phyloP scores from a whole-genome alignment of 257 asterid genomes.

The Thymus mandschuricus region DNA sequence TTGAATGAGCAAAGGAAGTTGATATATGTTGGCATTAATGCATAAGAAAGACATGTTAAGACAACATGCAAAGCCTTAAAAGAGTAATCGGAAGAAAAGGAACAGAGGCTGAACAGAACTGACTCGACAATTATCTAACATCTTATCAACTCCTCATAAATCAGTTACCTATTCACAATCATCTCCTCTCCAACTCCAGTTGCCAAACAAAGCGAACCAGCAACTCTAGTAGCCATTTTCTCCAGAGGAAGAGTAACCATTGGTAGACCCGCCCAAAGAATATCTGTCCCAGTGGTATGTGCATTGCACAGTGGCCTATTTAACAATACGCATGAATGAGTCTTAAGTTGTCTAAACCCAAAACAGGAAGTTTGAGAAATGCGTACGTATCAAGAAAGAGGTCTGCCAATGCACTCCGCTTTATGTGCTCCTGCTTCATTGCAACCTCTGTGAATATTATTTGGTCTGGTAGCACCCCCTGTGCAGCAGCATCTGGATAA shows the following conservation, averaged over 20 bases:
- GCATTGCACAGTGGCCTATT: conserved; percentile 97
- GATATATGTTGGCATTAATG: neutral
- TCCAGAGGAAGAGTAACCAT: conserved; percentile 96
- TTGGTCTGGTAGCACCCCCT: conserved; percentile 94
- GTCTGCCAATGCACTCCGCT: conserved; percentile 96
- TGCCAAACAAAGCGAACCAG: conserved; percentile 98
- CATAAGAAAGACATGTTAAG: neutral
- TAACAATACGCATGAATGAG: conserved; percentile 27
- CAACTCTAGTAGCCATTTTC: conserved; percentile 99
- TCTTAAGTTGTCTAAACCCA: neutral
- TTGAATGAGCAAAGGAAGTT: neutral
- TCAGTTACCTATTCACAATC: conserved; percentile 64
- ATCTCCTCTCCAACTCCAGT: conserved; percentile 97
- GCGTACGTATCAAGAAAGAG: conserved; percentile 89
- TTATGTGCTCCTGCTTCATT: conserved; percentile 96
- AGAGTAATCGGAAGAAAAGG: neutral
- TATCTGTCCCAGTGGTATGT: conserved; percentile 97
- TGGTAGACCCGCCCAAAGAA: conserved; percentile 99
- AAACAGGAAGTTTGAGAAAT: neutral
- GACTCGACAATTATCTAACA: neutral
- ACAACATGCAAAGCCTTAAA: neutral
- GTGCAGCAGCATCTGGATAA: conserved; percentile 84
- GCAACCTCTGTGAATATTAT: conserved; percentile 96
- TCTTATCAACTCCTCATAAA: conserved; percentile 1
- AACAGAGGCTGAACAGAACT: neutral